Evolutionary conservation across 345 rosid species (phyloP).

Genomic region (Erodium maritimum): DNA sequence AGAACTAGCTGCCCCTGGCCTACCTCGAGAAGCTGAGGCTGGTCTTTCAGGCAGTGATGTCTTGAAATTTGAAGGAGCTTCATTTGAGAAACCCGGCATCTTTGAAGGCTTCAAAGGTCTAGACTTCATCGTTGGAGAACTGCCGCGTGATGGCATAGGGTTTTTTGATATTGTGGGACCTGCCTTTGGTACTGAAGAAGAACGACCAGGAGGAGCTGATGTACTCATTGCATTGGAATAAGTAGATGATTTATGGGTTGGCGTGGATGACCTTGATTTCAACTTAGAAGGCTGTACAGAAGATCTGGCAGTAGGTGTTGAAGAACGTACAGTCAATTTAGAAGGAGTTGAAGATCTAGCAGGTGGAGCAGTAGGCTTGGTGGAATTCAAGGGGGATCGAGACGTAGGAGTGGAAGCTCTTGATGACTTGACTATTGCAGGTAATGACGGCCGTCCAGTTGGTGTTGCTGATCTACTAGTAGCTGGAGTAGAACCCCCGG

Average conservation of each 20-base stretch:
- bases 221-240: constrained; percentile 5
- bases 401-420: constrained; percentile 73
- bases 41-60: constrained; percentile 40
- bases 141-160: constrained; percentile 38
- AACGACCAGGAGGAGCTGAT: constrained; percentile 26
- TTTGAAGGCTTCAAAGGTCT: constrained; percentile 40
- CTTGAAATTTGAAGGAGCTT: constrained; percentile 50
- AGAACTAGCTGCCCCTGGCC: constrained; percentile 37
- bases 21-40: constrained; percentile 45
- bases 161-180: constrained; percentile 17
- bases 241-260: not conserved
- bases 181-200: constrained; percentile 45
- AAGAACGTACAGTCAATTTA: constrained; percentile 29
- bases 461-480: constrained; percentile 46
- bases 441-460: constrained; percentile 39
- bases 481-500: constrained; percentile 34
- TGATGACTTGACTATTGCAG: constrained; percentile 38
- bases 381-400: constrained; percentile 32
- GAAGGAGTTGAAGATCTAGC: constrained; percentile 43
- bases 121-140: constrained; percentile 47
- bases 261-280: not conserved
- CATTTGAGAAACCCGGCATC: constrained; percentile 50
- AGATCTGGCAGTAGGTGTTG: constrained; percentile 34
- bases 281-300: constrained; percentile 29
- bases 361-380: constrained; percentile 28